phyloP scores from a whole-genome alignment of 2,329 filamentous ascomycete genomes.

The Cytospora piceicola region DNA sequence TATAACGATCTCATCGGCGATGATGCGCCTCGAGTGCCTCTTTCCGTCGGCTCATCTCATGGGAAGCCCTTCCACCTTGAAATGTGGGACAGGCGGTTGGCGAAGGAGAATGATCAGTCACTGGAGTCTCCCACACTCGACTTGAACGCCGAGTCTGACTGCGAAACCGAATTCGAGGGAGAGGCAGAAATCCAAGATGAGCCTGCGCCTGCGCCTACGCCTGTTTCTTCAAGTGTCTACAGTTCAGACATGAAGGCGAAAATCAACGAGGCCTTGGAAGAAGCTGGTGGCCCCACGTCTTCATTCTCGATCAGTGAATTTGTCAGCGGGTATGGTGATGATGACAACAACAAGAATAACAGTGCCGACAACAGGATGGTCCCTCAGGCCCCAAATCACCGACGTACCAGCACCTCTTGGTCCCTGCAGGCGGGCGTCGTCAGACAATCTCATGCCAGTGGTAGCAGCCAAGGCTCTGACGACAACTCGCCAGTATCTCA shows the following conservation, averaged over 20 bases:
- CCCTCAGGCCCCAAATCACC: conserved; percentile 31
- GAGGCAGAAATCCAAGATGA: conserved; percentile 38
- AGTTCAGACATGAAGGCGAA: conserved; percentile 60
- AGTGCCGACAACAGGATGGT: conserved; percentile 36
- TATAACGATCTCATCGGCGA: conserved; percentile 88
- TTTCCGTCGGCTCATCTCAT: conserved; percentile 60
- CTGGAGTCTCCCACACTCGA: conserved; percentile 55
- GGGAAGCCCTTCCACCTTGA: conserved; percentile 62
- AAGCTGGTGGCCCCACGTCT: conserved; percentile 45
- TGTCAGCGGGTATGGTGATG: conserved; percentile 45
- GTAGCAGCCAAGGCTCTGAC: conserved; percentile 53
- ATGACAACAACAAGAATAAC: conserved; percentile 38
- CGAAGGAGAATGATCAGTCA: conserved; percentile 41
- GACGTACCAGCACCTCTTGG: conserved; percentile 32
- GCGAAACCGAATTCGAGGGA: conserved; percentile 38
- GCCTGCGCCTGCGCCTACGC: conserved; percentile 15
- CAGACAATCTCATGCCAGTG: conserved; percentile 49
- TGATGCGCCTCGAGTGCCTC: conserved; percentile 48
- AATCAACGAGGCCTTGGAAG: conserved; percentile 53
- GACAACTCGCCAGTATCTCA: conserved; percentile 68
- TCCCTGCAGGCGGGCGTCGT: conserved; percentile 36
- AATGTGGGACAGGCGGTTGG: conserved; percentile 46
- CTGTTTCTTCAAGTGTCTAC: conserved; percentile 54
- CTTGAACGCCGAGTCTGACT: conserved; percentile 36
- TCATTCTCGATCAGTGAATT: conserved; percentile 50